These are phyloP conservation scores for Hortiboletus campestris DNA, from an alignment of 768 basidiomycete species.

Conservation along the genomic window DNA sequence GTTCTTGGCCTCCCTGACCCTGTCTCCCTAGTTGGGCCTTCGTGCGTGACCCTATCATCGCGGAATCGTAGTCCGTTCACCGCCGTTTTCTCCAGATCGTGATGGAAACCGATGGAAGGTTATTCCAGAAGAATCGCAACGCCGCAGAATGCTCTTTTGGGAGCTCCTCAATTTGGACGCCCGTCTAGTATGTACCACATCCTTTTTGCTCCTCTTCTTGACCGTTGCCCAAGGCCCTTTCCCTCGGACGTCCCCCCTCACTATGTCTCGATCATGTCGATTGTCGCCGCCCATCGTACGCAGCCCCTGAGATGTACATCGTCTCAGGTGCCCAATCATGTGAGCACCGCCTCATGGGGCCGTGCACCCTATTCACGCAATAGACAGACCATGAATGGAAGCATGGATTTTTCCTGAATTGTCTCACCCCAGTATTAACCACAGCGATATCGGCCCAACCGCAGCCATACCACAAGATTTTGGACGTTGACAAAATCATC, in stretches of 20 bases:
- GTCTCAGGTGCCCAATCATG: slow-evolving; percentile 30
- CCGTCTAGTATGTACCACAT: slow-evolving; percentile 52
- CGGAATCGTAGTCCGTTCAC: slow-evolving; percentile 18
- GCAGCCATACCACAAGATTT: slow-evolving; percentile 50
- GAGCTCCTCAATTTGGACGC: slow-evolving; percentile 68
- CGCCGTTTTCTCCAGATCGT: slow-evolving; percentile 49
- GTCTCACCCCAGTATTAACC: slow-evolving; percentile 62
- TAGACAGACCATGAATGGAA: slow-evolving; percentile 68
- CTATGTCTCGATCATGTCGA: slow-evolving; percentile 66
- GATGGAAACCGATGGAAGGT: slow-evolving; percentile 61
- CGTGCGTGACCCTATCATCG: slow-evolving; percentile 43
- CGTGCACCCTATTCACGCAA: slow-evolving; percentile 12
- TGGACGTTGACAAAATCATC: slow-evolving; percentile 52
- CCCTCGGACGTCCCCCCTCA: slow-evolving; percentile 70
- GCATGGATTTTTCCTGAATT: slow-evolving; percentile 59
- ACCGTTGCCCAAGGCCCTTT: slow-evolving; percentile 49
- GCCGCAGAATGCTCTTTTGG: slow-evolving; percentile 70
- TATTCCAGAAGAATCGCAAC: slow-evolving; percentile 71
- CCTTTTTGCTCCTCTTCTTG: slow-evolving; percentile 12
- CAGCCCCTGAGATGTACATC: slow-evolving; percentile 28
- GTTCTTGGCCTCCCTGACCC: slow-evolving; percentile 4
- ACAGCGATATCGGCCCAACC: slow-evolving; percentile 51
- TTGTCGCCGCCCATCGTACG: slow-evolving; percentile 43
- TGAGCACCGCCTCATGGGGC: slow-evolving; percentile 17
- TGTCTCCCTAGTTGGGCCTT: slow-evolving; percentile 52